Evolutionary conservation across 2,329 filamentous ascomycete genomes (phyloP), one percentile per base, ranked within the genome.

Genomic region (Podosphaera xanthii): DNA sequence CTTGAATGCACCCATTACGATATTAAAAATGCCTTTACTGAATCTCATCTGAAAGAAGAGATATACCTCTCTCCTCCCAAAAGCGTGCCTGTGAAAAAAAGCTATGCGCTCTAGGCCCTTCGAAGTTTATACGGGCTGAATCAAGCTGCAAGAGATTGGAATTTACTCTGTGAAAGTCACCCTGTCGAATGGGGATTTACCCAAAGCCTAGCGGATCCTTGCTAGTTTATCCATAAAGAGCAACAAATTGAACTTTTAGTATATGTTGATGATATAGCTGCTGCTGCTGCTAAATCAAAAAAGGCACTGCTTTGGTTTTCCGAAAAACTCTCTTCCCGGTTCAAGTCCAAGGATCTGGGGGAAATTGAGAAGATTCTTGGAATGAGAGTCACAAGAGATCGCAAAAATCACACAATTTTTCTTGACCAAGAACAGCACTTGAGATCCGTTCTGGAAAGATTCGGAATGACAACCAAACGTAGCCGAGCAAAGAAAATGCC

Each of bases 391-490:
- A 58, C 42, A 31, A 22, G 57, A 38, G 46, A 59, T 6, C 4
- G 46, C 30, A 46, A 44, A 44, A 38, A 30, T 36, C 38, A 34
- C 38, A 48, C 42, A 8, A 50, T 58, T 8, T 55, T 57, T 48
- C 22, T 60, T 40, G 59, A 60, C 36, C 53, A 60, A 52, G 53
- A 60, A 35, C 52, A 60, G 35, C 52, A 60, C 46, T 22, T 60
- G 22, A 40, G 36, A 22, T 22, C 8, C 30, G 53, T 57, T 2
- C 44, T 57, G 0, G 54, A 60, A 31, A 60, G 46, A 52, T 57
- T 60, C 42, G 54, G 46, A 49, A 31, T 58, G 22, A 10, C 36
- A 4, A 30, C 50, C 2, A 6, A 33, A 10, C 35, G 4, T 33
- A 10, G n/a, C 22, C 50, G 30, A 38, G 31, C 57, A 36, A 58